Conservation (phyloP, 371 early-diverging fungal species). For the Batrachochytrium dendrobatidis region DNA sequence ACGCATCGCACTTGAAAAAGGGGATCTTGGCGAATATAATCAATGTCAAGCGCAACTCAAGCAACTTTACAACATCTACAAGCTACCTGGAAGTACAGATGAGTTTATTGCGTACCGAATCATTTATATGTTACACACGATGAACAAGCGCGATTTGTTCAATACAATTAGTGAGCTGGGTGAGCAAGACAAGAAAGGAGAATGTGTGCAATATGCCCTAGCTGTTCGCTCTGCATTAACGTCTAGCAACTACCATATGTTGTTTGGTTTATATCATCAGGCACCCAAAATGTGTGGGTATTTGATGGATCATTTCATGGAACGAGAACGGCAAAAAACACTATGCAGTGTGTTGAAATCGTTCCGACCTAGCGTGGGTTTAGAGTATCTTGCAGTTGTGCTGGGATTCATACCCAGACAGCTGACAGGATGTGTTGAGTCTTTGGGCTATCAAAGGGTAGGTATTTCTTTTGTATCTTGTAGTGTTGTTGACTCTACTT, state of each 20-base stretch:
- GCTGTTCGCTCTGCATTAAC: slow-evolving; percentile 70
- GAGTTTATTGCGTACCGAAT: slow-evolving; percentile 88
- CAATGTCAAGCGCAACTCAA: slow-evolving; percentile 92
- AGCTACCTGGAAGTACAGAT: slow-evolving; percentile 47
- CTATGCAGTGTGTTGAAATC: slow-evolving; percentile 22
- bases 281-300: slow-evolving; percentile 82
- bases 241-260: slow-evolving; percentile 68
- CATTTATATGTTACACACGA: slow-evolving; percentile 81
- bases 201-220: slow-evolving; percentile 69
- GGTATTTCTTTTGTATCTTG: not conserved
- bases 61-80: slow-evolving; percentile 63
- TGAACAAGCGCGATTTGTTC: slow-evolving; percentile 74
- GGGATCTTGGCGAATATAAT: slow-evolving; percentile 93
- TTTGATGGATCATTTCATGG: slow-evolving; percentile 83
- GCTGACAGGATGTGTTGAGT: slow-evolving; percentile 4
- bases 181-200: slow-evolving; percentile 46
- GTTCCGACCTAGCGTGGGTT: slow-evolving; percentile 24
- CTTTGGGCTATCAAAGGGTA: not conserved
- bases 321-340: slow-evolving; percentile 72
- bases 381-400: slow-evolving; percentile 23
- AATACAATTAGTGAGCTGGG: slow-evolving; percentile 59
- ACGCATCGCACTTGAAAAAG: slow-evolving; percentile 86
- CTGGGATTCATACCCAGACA: slow-evolving; percentile 26
- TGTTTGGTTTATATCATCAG: slow-evolving; percentile 66
- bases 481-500: not conserved